Conservation (phyloP, 192 early-diverging fungal genomes). For the Backusella sp. region DNA sequence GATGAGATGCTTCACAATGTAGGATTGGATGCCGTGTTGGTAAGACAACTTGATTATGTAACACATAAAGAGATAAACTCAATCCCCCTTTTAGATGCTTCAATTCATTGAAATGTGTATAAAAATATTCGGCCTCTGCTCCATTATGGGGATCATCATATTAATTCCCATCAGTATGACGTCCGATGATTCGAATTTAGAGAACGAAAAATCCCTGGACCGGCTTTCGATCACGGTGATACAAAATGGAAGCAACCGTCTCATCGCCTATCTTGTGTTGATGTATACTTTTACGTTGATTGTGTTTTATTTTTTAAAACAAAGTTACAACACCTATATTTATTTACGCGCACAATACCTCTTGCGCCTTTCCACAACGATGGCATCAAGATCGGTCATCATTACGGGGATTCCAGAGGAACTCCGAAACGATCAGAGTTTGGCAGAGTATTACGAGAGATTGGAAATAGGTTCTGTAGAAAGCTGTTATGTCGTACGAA, state of each 20-base stretch:
- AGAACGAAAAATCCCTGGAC: slow-evolving; percentile 14
- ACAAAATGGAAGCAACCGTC: slow-evolving; percentile 7
- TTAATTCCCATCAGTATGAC: slow-evolving; percentile 43
- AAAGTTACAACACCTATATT: slow-evolving; percentile 24
- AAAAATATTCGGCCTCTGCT: slow-evolving; percentile 45
- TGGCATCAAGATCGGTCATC: slow-evolving; percentile 44
- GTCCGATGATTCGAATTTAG: not conserved
- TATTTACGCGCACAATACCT: slow-evolving; percentile 24
- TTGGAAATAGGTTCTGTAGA: slow-evolving; percentile 58
- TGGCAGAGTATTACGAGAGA: slow-evolving; percentile 52
- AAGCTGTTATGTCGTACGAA: slow-evolving; percentile 49
- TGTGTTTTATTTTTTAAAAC: slow-evolving; percentile 26
- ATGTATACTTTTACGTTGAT: slow-evolving; percentile 28
- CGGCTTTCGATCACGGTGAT: slow-evolving; percentile 29
- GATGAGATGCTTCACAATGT: slow-evolving; percentile 48
- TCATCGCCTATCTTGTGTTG: slow-evolving; percentile 35
- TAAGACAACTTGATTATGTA: slow-evolving; percentile 19
- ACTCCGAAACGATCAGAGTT: slow-evolving; percentile 49
- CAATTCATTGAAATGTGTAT: slow-evolving; percentile 47
- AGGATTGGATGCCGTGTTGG: slow-evolving; percentile 60
- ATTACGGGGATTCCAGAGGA: slow-evolving; percentile 49
- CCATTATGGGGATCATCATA: slow-evolving; percentile 44
- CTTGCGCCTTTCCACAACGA: not conserved
- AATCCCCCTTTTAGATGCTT: slow-evolving; percentile 37
- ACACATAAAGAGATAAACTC: not conserved